phyloP scores from a whole-genome alignment of 495 filamentous ascomycete genomes.

The Penicillium roqueforti region DNA sequence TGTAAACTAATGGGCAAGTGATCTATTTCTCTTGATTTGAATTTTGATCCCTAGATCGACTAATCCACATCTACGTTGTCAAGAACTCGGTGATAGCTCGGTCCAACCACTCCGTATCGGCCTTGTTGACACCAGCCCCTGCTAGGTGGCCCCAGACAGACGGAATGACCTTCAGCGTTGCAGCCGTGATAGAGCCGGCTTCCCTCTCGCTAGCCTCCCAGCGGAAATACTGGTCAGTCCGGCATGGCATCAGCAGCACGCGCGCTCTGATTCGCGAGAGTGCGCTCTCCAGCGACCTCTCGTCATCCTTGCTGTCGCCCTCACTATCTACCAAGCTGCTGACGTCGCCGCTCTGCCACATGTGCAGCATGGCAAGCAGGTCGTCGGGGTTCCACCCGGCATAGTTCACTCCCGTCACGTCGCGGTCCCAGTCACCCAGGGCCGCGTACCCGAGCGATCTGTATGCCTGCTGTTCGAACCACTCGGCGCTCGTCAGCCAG shows the following conservation, averaged over 20 bases:
- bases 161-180: constrained; percentile 48
- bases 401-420: constrained; percentile 48
- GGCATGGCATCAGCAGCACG: constrained; percentile 53
- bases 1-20: too few relatives aligned
- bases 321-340: too few relatives aligned
- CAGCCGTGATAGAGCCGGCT: constrained; percentile 27
- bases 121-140: constrained; percentile 49
- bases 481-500: constrained; percentile 62
- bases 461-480: constrained; percentile 57
- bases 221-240: constrained; percentile 63
- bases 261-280: constrained; percentile 51
- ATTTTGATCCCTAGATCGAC: too few relatives aligned
- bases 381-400: constrained; percentile 52
- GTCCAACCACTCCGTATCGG: constrained; percentile 59
- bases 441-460: constrained; percentile 50
- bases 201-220: constrained; percentile 57
- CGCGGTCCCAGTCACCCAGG: constrained; percentile 55
- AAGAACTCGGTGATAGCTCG: constrained; percentile 43
- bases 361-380: constrained; percentile 56
- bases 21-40: too few relatives aligned
- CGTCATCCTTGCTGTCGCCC: too few relatives aligned
- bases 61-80: too few relatives aligned
- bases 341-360: constrained; percentile 53
- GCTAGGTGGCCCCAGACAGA: constrained; percentile 60
- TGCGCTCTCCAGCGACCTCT: too few relatives aligned